Conservation (phyloP, 441 rosid genomes). For the Heliophila coronopifolia region DNA sequence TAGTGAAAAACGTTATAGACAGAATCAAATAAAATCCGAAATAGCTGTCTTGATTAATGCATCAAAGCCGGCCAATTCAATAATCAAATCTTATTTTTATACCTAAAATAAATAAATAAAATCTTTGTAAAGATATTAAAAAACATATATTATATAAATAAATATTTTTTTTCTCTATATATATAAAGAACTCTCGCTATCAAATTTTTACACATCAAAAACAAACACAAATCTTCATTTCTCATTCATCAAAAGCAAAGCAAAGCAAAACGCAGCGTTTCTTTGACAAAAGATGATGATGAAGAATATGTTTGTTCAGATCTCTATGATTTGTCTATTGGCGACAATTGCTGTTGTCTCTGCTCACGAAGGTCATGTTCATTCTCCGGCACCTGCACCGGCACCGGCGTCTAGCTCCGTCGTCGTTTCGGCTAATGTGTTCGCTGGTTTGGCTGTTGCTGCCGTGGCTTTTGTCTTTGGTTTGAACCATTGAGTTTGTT, state of each 20-base stretch:
- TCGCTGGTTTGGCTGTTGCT: slow-evolving; percentile 25
- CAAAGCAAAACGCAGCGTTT: background rate
- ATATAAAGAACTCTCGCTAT: slow-evolving; percentile 7
- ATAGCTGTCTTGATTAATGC: slow-evolving; percentile 22
- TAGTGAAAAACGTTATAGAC: slow-evolving; percentile 6
- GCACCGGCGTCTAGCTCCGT: slow-evolving; percentile 22
- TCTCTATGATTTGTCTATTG: slow-evolving; percentile 31
- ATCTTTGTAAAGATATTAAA: background rate
- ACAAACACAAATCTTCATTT: slow-evolving; percentile 11
- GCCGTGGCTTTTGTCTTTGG: slow-evolving; percentile 29
- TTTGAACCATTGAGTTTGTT: slow-evolving; percentile 22
- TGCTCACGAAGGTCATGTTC: slow-evolving; percentile 24
- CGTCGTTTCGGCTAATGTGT: slow-evolving; percentile 29
- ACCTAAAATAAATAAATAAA: background rate
- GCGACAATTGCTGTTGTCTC: slow-evolving; percentile 28
- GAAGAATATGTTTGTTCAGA: slow-evolving; percentile 26
- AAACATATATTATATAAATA: background rate
- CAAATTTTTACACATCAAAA: slow-evolving; percentile 5
- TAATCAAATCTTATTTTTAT: too few species aligned
- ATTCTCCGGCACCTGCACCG: slow-evolving; percentile 21
- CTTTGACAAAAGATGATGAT: slow-evolving; percentile 6
- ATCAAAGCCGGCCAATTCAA: slow-evolving; percentile 23
- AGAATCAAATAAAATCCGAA: slow-evolving; percentile 12
- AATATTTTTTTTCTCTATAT: background rate
- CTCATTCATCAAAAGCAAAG: slow-evolving; percentile 13